Evolutionary conservation across 2,329 filamentous ascomycete species (phyloP).

Genomic region (Cadophora sp.): DNA sequence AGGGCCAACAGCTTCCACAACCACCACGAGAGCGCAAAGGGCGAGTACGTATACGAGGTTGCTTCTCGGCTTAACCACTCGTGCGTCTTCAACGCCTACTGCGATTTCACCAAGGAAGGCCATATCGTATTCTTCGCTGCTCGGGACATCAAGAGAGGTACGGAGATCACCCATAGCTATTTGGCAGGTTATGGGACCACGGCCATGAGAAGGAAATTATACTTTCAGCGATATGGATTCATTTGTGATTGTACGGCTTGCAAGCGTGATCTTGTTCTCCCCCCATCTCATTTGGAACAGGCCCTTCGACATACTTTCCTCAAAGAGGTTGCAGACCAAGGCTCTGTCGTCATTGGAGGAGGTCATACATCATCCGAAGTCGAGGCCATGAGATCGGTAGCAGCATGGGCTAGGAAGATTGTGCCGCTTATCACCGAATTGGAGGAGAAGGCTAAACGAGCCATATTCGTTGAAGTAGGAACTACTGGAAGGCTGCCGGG

Average conservation of each 20-base stretch:
- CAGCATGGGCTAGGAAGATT: no score
- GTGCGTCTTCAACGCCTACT: neutral
- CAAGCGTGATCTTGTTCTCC: neutral
- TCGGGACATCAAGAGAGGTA: neutral
- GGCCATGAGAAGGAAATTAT: neutral
- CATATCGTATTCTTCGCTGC: constrained; percentile 15
- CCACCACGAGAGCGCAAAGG: neutral
- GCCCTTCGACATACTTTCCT: no score
- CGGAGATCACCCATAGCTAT: constrained; percentile 12
- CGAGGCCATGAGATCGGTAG: no score
- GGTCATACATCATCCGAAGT: no score
- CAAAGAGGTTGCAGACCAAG: no score
- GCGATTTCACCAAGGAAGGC: neutral
- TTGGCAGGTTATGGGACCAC: neutral
- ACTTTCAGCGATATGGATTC: neutral
- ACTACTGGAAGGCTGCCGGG: no score
- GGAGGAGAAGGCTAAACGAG: no score
- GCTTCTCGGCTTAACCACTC: constrained; percentile 14
- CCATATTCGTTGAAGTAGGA: no score
- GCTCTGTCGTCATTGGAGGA: no score
- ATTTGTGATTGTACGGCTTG: neutral
- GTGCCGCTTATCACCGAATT: no score
- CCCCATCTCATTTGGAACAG: neutral
- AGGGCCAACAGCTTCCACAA: neutral
- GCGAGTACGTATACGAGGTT: neutral